Conservation (phyloP, 768 basidiomycete species). For the Pleurotus sapidus region DNA sequence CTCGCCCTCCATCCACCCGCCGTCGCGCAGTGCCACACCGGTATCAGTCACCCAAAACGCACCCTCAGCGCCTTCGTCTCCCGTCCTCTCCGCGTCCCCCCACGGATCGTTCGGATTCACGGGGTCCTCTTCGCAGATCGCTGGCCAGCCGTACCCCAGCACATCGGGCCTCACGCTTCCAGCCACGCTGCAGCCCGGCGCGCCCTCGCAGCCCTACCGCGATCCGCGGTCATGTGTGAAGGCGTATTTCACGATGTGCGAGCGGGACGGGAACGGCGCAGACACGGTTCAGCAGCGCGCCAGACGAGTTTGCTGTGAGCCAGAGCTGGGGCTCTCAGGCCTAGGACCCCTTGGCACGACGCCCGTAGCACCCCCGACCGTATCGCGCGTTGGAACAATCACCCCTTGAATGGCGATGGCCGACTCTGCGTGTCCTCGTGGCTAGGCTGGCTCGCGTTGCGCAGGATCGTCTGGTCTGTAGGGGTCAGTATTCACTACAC, state of each 20-base stretch:
- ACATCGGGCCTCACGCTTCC: conserved; percentile 23
- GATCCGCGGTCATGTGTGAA: conserved; percentile 70
- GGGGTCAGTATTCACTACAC: too few species aligned
- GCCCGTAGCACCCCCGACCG: too few species aligned
- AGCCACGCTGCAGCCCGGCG: conserved; percentile 38
- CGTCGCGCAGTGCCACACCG: conserved; percentile 42
- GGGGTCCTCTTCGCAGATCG: conserved; percentile 7
- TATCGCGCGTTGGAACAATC: too few species aligned
- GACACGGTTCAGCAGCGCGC: conserved; percentile 81
- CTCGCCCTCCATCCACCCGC: conserved; percentile 44
- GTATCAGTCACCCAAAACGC: conserved; percentile 13
- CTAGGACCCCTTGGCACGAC: too few species aligned
- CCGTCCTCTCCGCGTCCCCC: conserved; percentile 14
- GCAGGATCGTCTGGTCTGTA: too few species aligned
- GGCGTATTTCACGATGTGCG: conserved; percentile 83
- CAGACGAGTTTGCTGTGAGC: conserved; percentile 79
- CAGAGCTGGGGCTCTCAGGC: conserved; percentile 99
- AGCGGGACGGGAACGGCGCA: conserved; percentile 79
- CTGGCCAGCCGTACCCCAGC: neutral
- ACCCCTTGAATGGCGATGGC: too few species aligned
- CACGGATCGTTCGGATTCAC: conserved; percentile 15
- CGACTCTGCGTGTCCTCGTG: too few species aligned
- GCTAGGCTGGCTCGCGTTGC: too few species aligned
- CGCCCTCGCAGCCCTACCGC: conserved; percentile 69
- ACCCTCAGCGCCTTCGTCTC: conserved; percentile 19